Evolutionary conservation across 139 green algal genomes (phyloP), one percentile per base, ranked within the genome.

Genomic region (Coccomyxa sp.): DNA sequence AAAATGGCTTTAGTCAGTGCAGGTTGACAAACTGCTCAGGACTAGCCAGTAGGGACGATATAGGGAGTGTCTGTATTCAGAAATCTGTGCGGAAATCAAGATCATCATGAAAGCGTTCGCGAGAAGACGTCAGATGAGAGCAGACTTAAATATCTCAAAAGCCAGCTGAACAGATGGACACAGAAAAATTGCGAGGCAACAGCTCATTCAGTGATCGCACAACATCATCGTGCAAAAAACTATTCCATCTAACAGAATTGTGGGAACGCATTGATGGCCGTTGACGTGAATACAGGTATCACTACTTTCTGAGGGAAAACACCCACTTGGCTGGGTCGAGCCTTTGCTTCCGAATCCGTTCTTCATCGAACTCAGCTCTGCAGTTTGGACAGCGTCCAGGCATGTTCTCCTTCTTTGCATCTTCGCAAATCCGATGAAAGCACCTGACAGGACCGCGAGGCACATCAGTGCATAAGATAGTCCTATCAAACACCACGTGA

Each of bases 391-490:
- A 98, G n/a, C 88, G 81, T 0, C 88, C 95, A 0, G 88, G 67
- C 68, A 90, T 67, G 82, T 86, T 91, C 38, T 95, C 90, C 76
- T 95, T 95, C 11, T 76, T 80, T 13, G 94, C 94, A 79, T 96
- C 91, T 83, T 98, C 95, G 83, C 95, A 92, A 28, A 98, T 90
- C 67, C 95, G 92, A 82, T 98, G 91, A 78, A 86, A 97, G 82
- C 93, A 97, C 92, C 93, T 95, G 74, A 95, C 81, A 83, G 38
- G 90, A 95, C 21, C 67, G 7, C 25, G 67, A 27, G 25, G 67
- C 21, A 75, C 21, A 27, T 79, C 32, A 79, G 27, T 79, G 74
- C 74, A 51, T 17, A 17, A 28, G 74, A 28, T 13, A 21, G 74
- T 57, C 25, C 7, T 79, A 17, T 79, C 15, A 27, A 57, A 57